Evolutionary conservation across 164 flowering plant genomes (phyloP).

Genomic region (Cinnamomum micranthum): DNA sequence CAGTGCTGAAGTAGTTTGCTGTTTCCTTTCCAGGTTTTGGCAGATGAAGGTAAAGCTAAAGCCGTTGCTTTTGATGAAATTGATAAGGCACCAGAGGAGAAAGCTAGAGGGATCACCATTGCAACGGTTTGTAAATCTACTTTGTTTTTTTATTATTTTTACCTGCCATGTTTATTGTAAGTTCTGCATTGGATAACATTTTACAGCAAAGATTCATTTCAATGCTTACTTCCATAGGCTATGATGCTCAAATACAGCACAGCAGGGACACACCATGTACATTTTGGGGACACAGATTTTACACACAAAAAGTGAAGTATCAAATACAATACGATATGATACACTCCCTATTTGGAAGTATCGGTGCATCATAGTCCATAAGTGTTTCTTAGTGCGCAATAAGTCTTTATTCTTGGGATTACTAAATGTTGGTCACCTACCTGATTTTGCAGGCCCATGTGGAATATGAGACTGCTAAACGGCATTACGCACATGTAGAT

Average conservation of each 20-base stretch:
- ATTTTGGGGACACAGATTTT: no score
- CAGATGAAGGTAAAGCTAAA: conserved; percentile 95
- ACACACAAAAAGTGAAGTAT: no score
- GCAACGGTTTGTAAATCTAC: conserved; percentile 58
- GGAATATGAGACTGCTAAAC: conserved; percentile 90
- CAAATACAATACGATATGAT: no score
- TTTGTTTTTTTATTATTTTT: not conserved
- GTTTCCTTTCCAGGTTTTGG: conserved; percentile 52
- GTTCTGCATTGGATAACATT: not conserved
- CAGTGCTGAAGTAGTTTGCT: not conserved
- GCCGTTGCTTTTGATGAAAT: conserved; percentile 95
- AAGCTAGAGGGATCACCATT: conserved; percentile 96
- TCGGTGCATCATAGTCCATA: no score
- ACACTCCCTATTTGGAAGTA: no score
- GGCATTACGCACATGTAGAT: conserved; percentile 98
- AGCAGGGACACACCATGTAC: no score
- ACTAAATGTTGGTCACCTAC: not conserved
- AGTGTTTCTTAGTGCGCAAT: not conserved
- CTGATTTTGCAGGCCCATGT: conserved; percentile 80
- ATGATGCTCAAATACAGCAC: no score
- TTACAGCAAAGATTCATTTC: not conserved
- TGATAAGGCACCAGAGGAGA: conserved; percentile 99
- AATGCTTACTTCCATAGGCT: not conserved
- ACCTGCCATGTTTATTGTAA: not conserved
- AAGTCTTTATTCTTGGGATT: not conserved